Evolutionary conservation across 352 stramenopile genomes (phyloP), one percentile per base, ranked within the genome.

Genomic region (Phytopythium aichiense): DNA sequence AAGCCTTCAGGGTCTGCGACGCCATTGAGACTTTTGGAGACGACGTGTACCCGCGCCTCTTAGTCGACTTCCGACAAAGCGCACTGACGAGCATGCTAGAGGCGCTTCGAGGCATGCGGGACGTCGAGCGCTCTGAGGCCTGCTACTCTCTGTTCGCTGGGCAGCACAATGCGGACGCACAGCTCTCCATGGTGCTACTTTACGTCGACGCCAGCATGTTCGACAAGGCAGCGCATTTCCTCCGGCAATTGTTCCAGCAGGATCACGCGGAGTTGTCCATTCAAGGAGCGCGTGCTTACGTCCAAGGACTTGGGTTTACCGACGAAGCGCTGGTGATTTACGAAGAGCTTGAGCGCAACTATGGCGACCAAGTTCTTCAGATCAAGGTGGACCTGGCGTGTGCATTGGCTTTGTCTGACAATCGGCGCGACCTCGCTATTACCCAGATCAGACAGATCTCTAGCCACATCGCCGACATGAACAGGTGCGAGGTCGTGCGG

Each of bases 381-480:
- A 89, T 94, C 43, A 78, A 74, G 51, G 49, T 91, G 31, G 84
- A 91, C 58, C 64, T 93, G 16, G 81, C 78, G n/a, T 89, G 76
- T 42, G 70, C 65, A 52, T 67, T 91, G 7, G 76, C 77, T 53
- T 61, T 62, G 49, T 66, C 62, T 69, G 77, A 63, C 45, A 67
- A 40, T 37, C 64, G 66, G 40, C 56, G 12, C 55, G 73, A 61
- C 23, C 60, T 74, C 55, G 75, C 79, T 0, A 79, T 88, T 28
- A 35, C 48, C 2, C 77, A 89, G 54, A 57, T 91, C 13, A 81
- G 30, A 23, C 25, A 11, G 7, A 54, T 54, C 18, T 33, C 25
- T 1, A 37, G 16, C 16, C 15, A 37, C 22, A 54, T 54, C 12
- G 23, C 33, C 48, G 28, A 54, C 13, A 38, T 54, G 48, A 54